phyloP scores from a whole-genome alignment of 495 filamentous ascomycete species.

The Penicillium diatomitis region DNA sequence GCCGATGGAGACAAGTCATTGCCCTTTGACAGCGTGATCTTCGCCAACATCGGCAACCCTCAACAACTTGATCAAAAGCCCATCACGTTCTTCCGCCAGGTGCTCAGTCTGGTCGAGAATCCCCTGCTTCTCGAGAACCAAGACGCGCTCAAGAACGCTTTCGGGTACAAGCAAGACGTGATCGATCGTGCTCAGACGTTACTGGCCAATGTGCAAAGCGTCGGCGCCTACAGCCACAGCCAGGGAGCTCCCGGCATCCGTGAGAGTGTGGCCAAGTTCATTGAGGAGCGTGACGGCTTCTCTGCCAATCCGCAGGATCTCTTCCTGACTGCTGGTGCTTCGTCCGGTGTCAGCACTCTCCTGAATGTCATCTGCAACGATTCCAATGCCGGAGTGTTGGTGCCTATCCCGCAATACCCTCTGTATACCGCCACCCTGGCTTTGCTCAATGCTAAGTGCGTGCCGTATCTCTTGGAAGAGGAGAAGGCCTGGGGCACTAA shows the following conservation, averaged over 20 bases:
- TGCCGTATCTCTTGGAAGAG: slow-evolving; percentile 91
- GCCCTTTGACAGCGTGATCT: slow-evolving; percentile 85
- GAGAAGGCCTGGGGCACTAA: slow-evolving; percentile 78
- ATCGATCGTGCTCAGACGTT: slow-evolving; percentile 72
- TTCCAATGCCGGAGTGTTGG: slow-evolving; percentile 74
- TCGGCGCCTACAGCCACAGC: slow-evolving; percentile 93
- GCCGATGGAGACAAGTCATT: slow-evolving; percentile 50
- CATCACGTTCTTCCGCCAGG: slow-evolving; percentile 97
- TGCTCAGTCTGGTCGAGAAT: slow-evolving; percentile 89
- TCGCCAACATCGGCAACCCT: slow-evolving; percentile 97
- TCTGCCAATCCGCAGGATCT: slow-evolving; percentile 67
- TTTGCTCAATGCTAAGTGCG: slow-evolving; percentile 74
- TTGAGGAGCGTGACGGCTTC: slow-evolving; percentile 84
- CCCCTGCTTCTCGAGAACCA: slow-evolving; percentile 71
- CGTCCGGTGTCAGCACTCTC: slow-evolving; percentile 87
- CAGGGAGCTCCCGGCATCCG: slow-evolving; percentile 79
- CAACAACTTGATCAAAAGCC: slow-evolving; percentile 98
- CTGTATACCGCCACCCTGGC: slow-evolving; percentile 92
- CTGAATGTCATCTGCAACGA: slow-evolving; percentile 78
- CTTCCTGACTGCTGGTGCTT: slow-evolving; percentile 84
- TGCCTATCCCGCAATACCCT: slow-evolving; percentile 96
- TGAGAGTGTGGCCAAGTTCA: slow-evolving; percentile 84
- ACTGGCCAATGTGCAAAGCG: slow-evolving; percentile 73
- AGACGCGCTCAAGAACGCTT: slow-evolving; percentile 50
- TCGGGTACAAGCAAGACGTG: slow-evolving; percentile 84